These are phyloP conservation scores for Mycosarcoma maydis DNA, from an alignment of 1,284 basidiomycete genomes.

Conservation along the genomic window DNA sequence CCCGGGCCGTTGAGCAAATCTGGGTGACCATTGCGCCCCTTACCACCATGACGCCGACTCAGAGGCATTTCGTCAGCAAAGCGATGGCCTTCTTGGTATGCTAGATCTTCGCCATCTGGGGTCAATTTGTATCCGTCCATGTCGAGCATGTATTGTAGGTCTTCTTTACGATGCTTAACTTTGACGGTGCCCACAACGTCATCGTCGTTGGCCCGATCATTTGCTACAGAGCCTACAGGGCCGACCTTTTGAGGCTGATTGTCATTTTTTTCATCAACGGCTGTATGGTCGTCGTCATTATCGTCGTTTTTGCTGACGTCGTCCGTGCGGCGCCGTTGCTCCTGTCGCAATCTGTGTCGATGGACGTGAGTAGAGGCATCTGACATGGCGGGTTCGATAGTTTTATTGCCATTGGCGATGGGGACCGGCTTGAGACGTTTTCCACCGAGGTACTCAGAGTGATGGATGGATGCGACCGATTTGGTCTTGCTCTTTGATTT, in stretches of 20 bases:
- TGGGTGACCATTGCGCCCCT: constrained; percentile 43
- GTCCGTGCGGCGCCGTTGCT: neutral
- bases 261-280: constrained; percentile 18
- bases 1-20: constrained; percentile 31
- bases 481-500: constrained; percentile 21
- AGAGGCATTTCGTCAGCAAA: constrained; percentile 65
- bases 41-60: constrained; percentile 58
- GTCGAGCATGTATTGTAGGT: constrained; percentile 60
- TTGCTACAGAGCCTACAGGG: too few relatives aligned
- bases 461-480: constrained; percentile 26
- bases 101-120: constrained; percentile 57
- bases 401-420: constrained; percentile 13
- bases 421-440: constrained; percentile 33
- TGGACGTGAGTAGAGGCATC: constrained; percentile 31
- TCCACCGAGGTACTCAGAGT: constrained; percentile 33
- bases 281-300: constrained; percentile 13
- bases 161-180: constrained; percentile 33
- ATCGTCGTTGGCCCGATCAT: constrained; percentile 12
- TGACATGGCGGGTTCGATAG: constrained; percentile 38
- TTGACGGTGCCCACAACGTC: constrained; percentile 26
- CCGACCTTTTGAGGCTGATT: neutral
- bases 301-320: neutral
- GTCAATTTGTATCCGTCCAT: constrained; percentile 67
- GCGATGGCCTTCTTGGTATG: constrained; percentile 55
- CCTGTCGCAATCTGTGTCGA: constrained; percentile 17